phyloP scores from a whole-genome alignment of 2,329 filamentous ascomycete species.

The Trichoderma endophyticum region DNA sequence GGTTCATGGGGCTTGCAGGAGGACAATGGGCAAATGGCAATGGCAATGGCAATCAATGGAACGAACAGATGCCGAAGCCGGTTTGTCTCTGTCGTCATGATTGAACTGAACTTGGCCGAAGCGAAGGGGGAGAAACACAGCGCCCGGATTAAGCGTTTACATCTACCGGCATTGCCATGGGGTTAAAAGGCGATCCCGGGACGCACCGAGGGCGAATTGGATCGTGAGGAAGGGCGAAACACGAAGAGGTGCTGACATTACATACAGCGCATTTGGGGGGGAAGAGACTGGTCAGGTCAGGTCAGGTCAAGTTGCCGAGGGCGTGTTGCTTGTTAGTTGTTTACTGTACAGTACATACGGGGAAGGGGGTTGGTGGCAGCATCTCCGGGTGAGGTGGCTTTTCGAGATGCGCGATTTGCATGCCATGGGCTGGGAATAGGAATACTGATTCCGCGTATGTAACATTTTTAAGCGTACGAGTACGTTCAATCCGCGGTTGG shows the following conservation, averaged over 20 bases:
- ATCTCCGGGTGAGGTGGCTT: conserved; percentile 7
- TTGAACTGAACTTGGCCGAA: not conserved
- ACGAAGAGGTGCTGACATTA: not conserved
- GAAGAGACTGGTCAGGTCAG: not conserved
- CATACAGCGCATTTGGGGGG: not conserved
- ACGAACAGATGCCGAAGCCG: not conserved
- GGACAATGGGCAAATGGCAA: not conserved
- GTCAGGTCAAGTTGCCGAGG: not conserved
- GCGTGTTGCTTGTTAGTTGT: not conserved
- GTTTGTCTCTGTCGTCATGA: not conserved
- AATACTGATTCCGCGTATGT: not conserved
- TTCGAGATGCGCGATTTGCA: conserved; percentile 9
- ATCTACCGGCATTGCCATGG: conserved; percentile 17
- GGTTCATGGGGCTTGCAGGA: not conserved
- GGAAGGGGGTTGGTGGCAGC: not conserved
- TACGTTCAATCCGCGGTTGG: not conserved
- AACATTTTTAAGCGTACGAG: not conserved
- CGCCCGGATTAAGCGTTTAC: conserved; percentile 12
- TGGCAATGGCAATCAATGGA: not conserved
- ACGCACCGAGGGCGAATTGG: conserved; percentile 15
- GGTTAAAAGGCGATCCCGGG: conserved; percentile 16
- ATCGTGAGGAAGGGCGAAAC: not conserved
- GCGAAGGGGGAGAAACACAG: not conserved
- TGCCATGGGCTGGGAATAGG: not conserved
- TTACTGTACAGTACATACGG: not conserved